Conservation (phyloP, 306 rosid species). For the Fragaria vesca region DNA sequence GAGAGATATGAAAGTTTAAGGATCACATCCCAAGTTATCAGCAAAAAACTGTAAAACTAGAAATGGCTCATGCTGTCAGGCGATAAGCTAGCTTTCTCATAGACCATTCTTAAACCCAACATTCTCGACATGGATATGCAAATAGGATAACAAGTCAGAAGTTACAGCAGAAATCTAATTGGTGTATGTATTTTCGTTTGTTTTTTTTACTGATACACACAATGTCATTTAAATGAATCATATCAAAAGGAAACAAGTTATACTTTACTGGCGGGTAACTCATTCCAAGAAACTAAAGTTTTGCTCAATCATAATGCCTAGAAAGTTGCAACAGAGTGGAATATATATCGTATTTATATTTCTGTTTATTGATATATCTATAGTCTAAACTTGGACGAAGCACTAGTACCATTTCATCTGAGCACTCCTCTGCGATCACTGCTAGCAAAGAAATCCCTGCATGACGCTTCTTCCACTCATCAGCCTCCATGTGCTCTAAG, state of each 20-base stretch:
- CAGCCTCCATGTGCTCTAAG: slow-evolving; percentile 3
- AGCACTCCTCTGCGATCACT: slow-evolving; percentile 16
- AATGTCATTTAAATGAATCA: not conserved
- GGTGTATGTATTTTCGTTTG: not conserved
- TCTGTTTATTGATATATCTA: not conserved
- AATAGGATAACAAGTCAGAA: not conserved
- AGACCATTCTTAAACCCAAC: slow-evolving; percentile 1
- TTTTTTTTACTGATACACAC: not conserved
- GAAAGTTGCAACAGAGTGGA: not conserved
- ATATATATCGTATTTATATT: not conserved
- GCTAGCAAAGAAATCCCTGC: slow-evolving; percentile 20
- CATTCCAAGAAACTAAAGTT: not conserved
- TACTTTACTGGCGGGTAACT: not conserved
- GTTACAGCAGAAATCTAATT: not conserved
- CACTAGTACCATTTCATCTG: not conserved
- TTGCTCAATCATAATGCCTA: not conserved
- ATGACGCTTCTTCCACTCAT: slow-evolving; percentile 13
- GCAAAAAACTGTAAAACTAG: not conserved
- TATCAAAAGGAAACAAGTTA: not conserved
- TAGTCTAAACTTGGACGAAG: not conserved
- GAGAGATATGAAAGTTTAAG: not conserved
- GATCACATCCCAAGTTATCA: not conserved
- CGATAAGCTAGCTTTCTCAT: not conserved
- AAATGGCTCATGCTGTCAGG: not conserved
- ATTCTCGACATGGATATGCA: not conserved